Conservation (phyloP, 83 land plant species). For the Isoetes engelmannii region DNA sequence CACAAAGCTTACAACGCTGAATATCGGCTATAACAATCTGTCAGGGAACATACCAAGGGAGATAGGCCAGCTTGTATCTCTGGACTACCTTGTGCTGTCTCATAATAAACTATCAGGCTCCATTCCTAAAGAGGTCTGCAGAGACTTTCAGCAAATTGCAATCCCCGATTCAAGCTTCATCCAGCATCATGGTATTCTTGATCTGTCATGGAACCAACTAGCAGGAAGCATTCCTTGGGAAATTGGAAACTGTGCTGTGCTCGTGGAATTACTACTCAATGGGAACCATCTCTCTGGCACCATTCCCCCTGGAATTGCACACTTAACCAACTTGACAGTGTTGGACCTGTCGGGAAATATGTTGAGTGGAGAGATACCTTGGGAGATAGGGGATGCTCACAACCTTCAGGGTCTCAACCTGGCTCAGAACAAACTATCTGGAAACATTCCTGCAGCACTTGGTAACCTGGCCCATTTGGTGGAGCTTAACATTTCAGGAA, state of each 20-base stretch:
- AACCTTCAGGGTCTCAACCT: constrained; percentile 18
- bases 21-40: constrained; percentile 4
- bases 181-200: constrained; percentile 63
- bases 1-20: constrained; percentile 3
- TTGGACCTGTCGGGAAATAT: constrained; percentile 40
- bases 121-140: background rate
- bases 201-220: constrained; percentile 51
- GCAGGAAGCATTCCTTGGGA: constrained; percentile 44
- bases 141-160: background rate
- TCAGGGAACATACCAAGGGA: constrained; percentile 10
- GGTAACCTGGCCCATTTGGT: too few species aligned
- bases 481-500: too few species aligned
- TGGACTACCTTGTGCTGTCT: constrained; percentile 5
- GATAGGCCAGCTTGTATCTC: constrained; percentile 6
- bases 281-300: constrained; percentile 45
- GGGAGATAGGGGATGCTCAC: constrained; percentile 14
- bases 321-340: constrained; percentile 43
- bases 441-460: constrained; percentile 22
- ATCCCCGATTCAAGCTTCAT: constrained; percentile 47
- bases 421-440: constrained; percentile 22
- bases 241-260: constrained; percentile 40
- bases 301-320: constrained; percentile 34
- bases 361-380: constrained; percentile 38
- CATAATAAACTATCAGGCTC: background rate
- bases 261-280: constrained; percentile 37